Conservation (phyloP, 768 basidiomycete genomes). For the Lentinula sp. region DNA sequence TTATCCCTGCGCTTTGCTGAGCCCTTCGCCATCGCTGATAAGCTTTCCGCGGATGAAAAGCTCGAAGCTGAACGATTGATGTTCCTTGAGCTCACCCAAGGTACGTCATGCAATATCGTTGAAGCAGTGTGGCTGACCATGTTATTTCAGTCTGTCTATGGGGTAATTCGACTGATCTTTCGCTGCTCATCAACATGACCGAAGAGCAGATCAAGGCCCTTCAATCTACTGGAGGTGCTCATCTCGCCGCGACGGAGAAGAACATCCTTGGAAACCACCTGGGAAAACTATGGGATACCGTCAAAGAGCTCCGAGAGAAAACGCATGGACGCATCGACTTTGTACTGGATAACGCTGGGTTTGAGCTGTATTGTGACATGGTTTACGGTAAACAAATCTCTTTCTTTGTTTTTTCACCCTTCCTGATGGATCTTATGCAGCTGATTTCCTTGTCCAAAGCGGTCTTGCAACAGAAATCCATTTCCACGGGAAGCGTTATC, state of each 20-base stretch:
- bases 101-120: conserved; percentile 28
- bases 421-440: conserved; percentile 26
- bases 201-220: conserved; percentile 95
- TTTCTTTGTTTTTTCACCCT: background rate
- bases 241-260: conserved; percentile 92
- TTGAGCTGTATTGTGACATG: conserved; percentile 84
- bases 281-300: conserved; percentile 62
- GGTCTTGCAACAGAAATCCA: conserved; percentile 79
- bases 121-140: background rate
- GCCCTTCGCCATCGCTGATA: conserved; percentile 61
- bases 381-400: conserved; percentile 58
- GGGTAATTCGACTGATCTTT: conserved; percentile 96
- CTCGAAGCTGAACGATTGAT: conserved; percentile 74
- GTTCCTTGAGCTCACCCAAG: conserved; percentile 92
- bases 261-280: conserved; percentile 91
- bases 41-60: conserved; percentile 46
- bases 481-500: conserved; percentile 94
- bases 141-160: conserved; percentile 77
- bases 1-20: conserved; percentile 88
- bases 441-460: conserved; percentile 90
- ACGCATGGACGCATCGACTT: conserved; percentile 77
- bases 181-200: conserved; percentile 93
- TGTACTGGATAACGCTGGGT: conserved; percentile 82
- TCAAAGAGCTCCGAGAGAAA: conserved; percentile 62
- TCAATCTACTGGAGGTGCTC: conserved; percentile 96